Base-by-base conservation (phyloP, 1,284 basidiomycete species). In the Moesziomyces globuligerus region DNA sequence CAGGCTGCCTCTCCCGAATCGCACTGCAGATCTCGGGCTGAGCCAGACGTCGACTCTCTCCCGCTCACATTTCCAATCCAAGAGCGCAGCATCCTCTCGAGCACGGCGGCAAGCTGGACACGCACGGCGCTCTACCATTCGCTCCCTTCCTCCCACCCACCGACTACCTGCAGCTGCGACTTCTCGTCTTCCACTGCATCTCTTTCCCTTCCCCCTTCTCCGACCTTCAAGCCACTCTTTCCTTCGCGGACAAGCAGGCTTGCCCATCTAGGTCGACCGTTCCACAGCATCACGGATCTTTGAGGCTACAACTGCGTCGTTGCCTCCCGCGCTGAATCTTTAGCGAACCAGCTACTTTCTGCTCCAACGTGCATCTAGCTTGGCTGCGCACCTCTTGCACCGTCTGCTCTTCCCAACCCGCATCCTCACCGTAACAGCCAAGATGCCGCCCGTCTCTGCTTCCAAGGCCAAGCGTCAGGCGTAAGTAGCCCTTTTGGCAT, bases 391-490 rank as follows among this genome's bases (percentile, higher is more conserved):
- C 9, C 18, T 23, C 26, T 23, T 41, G 23, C 50, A 46, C 17
- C 46, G 40, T 3, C 34, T 39, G 24, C 34, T 41, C 25, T 28
- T 21, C 11, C 13, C 32, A 23, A n/a, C 32, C 23, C 39, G 11
- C 32, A 32, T 3, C 46, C 21, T 47, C 38, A 49, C 23, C 21
- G n/a, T n/a, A n/a, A n/a, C n/a, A 21, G 38, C 59, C 25, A 74
- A 18, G 17, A 79, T 75, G 73, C 71, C 76, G 39, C 75, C 78
- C 40, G 75, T 82, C 29, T 82, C 80, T 61, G 80, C 80, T 53
- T 82, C 80, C 57, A 82, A 82, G 68, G 80, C 80, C 29, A 82
- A 82, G 72, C 79, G 80, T 44, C 80, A 82, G 67, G 80, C 80
- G 77, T 79, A 68, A 64, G 78, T 79, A 48, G n/a, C 36, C 41